Conservation (phyloP, 331 rosid genomes). For the Stylosanthes scabra region DNA sequence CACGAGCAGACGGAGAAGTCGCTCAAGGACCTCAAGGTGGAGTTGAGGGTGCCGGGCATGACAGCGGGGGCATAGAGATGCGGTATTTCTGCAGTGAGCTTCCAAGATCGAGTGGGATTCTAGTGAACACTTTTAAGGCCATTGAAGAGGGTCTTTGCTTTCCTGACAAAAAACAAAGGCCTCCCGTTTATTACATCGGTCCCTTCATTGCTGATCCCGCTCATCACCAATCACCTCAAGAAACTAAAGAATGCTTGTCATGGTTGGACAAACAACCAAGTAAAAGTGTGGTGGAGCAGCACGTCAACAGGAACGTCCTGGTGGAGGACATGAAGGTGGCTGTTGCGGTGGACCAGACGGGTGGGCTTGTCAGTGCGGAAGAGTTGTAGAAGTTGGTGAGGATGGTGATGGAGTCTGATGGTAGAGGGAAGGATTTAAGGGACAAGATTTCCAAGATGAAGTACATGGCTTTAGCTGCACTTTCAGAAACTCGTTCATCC, state of each 20-base stretch:
- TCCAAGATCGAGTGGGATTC: constrained; percentile 47
- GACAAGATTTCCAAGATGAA: constrained; percentile 34
- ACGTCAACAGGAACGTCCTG: constrained; percentile 50
- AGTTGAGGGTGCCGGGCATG: constrained; percentile 49
- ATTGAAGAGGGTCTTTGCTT: constrained; percentile 48
- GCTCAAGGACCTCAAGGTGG: constrained; percentile 45
- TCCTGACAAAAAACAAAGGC: constrained; percentile 17
- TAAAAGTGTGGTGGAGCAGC: constrained; percentile 61
- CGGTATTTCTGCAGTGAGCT: constrained; percentile 42
- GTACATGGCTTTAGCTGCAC: constrained; percentile 39
- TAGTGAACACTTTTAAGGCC: constrained; percentile 52
- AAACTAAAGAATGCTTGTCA: constrained; percentile 37
- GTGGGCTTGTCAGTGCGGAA: constrained; percentile 45
- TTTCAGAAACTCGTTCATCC: constrained; percentile 45
- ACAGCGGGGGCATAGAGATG: constrained; percentile 41
- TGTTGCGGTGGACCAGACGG: constrained; percentile 41
- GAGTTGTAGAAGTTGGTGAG: constrained; percentile 47
- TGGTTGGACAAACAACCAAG: constrained; percentile 64
- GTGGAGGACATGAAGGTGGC: constrained; percentile 52
- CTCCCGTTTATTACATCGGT: constrained; percentile 55
- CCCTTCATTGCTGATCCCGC: constrained; percentile 48
- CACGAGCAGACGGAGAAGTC: constrained; percentile 19
- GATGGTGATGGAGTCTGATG: constrained; percentile 43
- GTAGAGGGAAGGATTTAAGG: constrained; percentile 40
- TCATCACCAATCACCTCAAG: constrained; percentile 3